phyloP scores from a whole-genome alignment of 257 asterid genomes.

The Rhazya stricta region DNA sequence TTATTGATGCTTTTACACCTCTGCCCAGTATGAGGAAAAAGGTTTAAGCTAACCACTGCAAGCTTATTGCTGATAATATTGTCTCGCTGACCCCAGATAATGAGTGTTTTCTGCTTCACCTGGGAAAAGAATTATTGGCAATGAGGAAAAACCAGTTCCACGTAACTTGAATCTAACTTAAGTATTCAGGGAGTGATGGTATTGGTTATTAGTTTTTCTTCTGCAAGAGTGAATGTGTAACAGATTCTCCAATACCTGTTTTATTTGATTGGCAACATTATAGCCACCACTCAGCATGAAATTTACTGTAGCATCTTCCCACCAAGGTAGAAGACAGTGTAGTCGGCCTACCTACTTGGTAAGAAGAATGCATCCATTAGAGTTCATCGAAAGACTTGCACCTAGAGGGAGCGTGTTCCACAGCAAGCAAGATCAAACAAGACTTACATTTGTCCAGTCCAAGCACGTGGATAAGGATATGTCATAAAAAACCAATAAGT shows the following conservation, averaged over 20 bases:
- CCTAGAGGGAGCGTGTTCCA: not conserved
- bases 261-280: slow-evolving; percentile 47
- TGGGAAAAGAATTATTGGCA: slow-evolving; percentile 21
- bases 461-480: slow-evolving; percentile 44
- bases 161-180: not conserved
- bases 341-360: slow-evolving; percentile 61
- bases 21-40: not conserved
- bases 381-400: not conserved
- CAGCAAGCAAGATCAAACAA: not conserved
- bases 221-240: not conserved
- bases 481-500: slow-evolving; percentile 43
- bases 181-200: too few species aligned
- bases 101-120: slow-evolving; percentile 56
- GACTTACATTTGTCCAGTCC: slow-evolving; percentile 61
- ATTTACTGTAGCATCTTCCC: slow-evolving; percentile 71
- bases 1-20: not conserved
- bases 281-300: slow-evolving; percentile 80
- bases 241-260: slow-evolving; percentile 28
- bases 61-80: slow-evolving; percentile 41
- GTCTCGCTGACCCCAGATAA: slow-evolving; percentile 59
- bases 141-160: not conserved
- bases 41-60: slow-evolving; percentile 41
- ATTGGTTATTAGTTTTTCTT: not conserved
- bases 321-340: slow-evolving; percentile 81
- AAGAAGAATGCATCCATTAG: slow-evolving; percentile 16